Base-by-base conservation (phyloP, 2,329 filamentous ascomycete species). In the Coleophoma eucalyptorum region DNA sequence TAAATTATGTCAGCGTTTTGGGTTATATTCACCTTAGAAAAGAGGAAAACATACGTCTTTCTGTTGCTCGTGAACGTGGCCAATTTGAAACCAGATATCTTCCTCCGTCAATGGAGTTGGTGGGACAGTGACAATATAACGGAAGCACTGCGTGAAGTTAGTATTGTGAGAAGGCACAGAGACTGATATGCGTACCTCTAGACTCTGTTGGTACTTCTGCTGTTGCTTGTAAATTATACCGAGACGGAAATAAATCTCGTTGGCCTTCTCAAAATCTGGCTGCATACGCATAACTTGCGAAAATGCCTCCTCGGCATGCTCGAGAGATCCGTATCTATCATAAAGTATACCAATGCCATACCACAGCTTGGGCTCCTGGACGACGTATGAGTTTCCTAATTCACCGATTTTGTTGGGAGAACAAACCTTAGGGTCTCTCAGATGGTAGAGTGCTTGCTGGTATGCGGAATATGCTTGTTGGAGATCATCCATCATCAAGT, bases 151-250 rank as follows among this genome's bases (percentile, higher is more conserved):
- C 15, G 52, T 10, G 53, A 8, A 32, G 63, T 62, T 56, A 19
- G 41, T 21, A 38, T 7, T 10, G 37, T 42, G 13, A n/a, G 19
- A 31, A n/a, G 35, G 33, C 21, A 37, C 18, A 41, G 18, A 35
- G 37, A 46, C 26, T 55, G 63, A 32, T 52, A 50, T 43, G 69
- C 76, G 63, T 76, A 96, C 92, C 72, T 97, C 94, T 43, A 97
- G 77, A 76, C 92, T 97, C 66, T 95, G 87, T 48, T 78, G 78
- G 67, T 92, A 99, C 69, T 97, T 97, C 55, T 92, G 87, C 67
- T 97, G 94, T 65, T 97, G 93, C 69, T 99, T 99, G 76, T 97
- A 97, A 58, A 99, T 97, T 74, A 99, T 99, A n/a, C 94, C 94
- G 8, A 99, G 80, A 26, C 94, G 84, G 72, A 99, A 99, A 70